Evolutionary conservation across 2,329 filamentous ascomycete species (phyloP).

Genomic region (Ophiostoma novo-ulmi): DNA sequence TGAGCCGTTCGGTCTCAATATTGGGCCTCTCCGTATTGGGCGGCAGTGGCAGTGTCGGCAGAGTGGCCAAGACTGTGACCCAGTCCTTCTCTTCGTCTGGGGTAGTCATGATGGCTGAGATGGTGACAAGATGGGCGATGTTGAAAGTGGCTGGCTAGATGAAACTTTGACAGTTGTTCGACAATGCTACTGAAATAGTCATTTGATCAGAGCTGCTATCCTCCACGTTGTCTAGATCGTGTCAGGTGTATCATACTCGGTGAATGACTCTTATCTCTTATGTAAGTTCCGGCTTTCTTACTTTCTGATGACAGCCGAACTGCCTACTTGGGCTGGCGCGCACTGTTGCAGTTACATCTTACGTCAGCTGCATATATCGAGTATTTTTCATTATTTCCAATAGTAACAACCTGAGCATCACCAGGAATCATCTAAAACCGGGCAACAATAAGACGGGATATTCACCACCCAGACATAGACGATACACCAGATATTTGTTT

Average conservation of each 20-base stretch:
- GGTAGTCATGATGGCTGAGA: neutral
- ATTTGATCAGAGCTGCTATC: neutral
- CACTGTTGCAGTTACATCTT: neutral
- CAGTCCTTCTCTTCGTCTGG: constrained; percentile 42
- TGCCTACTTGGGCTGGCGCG: no score
- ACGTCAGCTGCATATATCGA: neutral
- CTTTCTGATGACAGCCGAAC: neutral
- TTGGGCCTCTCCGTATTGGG: constrained; percentile 37
- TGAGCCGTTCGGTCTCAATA: constrained; percentile 49
- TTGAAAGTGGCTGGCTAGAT: neutral
- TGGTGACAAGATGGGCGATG: neutral
- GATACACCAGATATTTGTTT: neutral
- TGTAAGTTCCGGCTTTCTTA: neutral
- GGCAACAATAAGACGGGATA: neutral
- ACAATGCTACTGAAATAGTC: neutral
- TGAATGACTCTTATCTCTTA: neutral
- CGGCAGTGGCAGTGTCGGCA: constrained; percentile 42
- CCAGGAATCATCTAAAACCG: neutral
- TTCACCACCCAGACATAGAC: neutral
- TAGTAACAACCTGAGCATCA: neutral
- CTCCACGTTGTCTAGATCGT: neutral
- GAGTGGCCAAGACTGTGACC: constrained; percentile 45
- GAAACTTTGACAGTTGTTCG: neutral
- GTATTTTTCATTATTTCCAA: no score
- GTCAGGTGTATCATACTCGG: neutral